Evolutionary conservation across 192 early-diverging fungal species (phyloP).

Genomic region (Mortierella hygrophila): DNA sequence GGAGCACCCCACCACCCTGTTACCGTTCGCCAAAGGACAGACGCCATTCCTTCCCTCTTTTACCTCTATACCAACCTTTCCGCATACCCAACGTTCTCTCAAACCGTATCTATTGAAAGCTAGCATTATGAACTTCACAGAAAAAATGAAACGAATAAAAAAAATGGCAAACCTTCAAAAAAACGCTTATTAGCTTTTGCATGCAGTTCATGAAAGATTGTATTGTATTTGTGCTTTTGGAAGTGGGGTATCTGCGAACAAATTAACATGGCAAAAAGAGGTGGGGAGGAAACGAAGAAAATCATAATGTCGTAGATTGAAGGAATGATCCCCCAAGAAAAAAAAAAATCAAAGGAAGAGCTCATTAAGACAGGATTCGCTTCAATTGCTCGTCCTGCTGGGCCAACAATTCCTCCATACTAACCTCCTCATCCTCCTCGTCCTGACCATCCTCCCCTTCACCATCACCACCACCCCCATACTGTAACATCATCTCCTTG

Average conservation of each 20-base stretch:
- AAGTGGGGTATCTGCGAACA: too few species aligned
- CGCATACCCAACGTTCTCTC: too few species aligned
- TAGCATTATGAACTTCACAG: background rate
- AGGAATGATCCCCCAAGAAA: too few species aligned
- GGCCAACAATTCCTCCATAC: slow-evolving; percentile 47
- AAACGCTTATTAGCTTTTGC: background rate
- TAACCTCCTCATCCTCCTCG: slow-evolving; percentile 32
- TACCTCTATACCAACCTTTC: background rate
- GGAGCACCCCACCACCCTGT: background rate
- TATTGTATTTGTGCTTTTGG: too few species aligned
- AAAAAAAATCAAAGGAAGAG: background rate
- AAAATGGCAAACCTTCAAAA: background rate
- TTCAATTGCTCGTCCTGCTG: slow-evolving; percentile 33
- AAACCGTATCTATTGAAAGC: background rate
- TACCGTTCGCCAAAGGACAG: background rate
- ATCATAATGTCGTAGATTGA: too few species aligned
- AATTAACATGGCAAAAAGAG: too few species aligned
- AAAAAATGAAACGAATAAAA: background rate
- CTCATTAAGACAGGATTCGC: slow-evolving; percentile 6
- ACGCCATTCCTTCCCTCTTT: background rate
- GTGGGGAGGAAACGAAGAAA: too few species aligned
- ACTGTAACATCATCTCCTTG: slow-evolving; percentile 26
- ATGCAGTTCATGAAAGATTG: background rate
- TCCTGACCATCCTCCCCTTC: background rate
- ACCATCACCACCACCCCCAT: background rate